Base-by-base conservation (phyloP, 495 filamentous ascomycete species). In the Stereocaulon alpinum region DNA sequence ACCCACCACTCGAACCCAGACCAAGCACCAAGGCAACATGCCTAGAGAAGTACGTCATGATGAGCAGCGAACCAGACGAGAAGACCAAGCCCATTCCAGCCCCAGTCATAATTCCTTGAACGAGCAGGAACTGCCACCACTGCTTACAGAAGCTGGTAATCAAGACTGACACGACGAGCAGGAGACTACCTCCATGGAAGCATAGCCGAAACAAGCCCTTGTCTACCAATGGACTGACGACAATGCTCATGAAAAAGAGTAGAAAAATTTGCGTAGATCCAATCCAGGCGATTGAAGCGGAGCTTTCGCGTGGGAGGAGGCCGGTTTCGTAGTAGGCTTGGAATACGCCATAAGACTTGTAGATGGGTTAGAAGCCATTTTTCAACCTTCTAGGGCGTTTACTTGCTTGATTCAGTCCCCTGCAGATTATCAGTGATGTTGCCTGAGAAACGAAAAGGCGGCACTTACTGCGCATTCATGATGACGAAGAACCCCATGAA, bases 91-190 rank as follows among this genome's bases (percentile, higher is more conserved):
- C 89, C 70, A 82, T 85, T 0, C 85, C 87, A 34, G 92, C 65
- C 0, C 89, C 89, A 49, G 80, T 79, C 5, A 80, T 77, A 11
- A 93, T 58, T 0, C 89, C 91, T 66, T 95, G 91, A 0, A 88
- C 78, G 0, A 95, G 77, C 50, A 96, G 79, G 0, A 95, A 66
- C 59, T 92, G 87, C 81, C 83, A 91, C 56, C 77, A 80, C 44
- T 73, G 60, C 2, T 75, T 84, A 20, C 81, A 82, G 9, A 82
- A 69, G 2, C 82, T 83, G 2, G 86, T 85, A 59, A 81, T 76
- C 69, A 93, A 88, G 54, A 90, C 81, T 49, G 84, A 81, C n/a
- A 87, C 65, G 2, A 83, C 44, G 58, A 82, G 76, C 40, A 91
- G 64, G 0, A 78, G 55, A 2, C 78, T 76, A 12, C 87, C 87